Conservation (phyloP, 495 filamentous ascomycete species). For the Gamarada debralockiae region DNA sequence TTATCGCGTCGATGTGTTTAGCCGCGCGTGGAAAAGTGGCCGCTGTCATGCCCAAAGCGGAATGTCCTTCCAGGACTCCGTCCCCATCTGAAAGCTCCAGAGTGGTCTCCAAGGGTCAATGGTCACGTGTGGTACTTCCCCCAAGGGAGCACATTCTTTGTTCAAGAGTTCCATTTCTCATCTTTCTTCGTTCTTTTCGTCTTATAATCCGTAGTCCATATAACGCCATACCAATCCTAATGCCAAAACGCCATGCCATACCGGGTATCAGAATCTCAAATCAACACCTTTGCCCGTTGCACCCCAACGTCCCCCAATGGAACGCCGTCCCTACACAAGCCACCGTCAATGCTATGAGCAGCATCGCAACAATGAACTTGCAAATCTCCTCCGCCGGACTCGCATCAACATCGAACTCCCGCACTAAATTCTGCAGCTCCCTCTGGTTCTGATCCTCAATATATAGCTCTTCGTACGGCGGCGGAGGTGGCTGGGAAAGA, state of each 20-base stretch:
- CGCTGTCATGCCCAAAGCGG: too few species aligned
- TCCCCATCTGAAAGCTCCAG: too few species aligned
- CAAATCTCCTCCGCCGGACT: conserved; percentile 19
- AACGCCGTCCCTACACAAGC: conserved; percentile 20
- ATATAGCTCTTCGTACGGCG: conserved; percentile 18
- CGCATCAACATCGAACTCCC: conserved; percentile 7
- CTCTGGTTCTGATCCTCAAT: neutral
- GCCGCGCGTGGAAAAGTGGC: too few species aligned
- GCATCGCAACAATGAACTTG: conserved; percentile 24
- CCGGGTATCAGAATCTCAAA: neutral
- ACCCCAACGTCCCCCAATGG: conserved; percentile 22
- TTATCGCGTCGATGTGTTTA: too few species aligned
- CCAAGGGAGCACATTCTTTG: too few species aligned
- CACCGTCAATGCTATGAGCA: conserved; percentile 18
- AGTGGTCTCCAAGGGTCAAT: too few species aligned
- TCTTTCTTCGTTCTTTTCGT: neutral
- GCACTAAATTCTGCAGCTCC: neutral
- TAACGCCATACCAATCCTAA: neutral
- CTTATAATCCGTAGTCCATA: neutral
- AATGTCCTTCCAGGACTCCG: too few species aligned
- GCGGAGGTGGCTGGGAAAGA: conserved; percentile 7
- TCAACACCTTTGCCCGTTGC: neutral
- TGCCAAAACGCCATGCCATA: neutral
- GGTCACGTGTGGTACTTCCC: too few species aligned
- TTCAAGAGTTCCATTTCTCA: too few species aligned